A percentile compares a stretch with the other conserved stretches of the same genome.
phyloP scores from a whole-genome alignment of 371 early-diverging fungal genomes.

The Mycotypha africana region DNA sequence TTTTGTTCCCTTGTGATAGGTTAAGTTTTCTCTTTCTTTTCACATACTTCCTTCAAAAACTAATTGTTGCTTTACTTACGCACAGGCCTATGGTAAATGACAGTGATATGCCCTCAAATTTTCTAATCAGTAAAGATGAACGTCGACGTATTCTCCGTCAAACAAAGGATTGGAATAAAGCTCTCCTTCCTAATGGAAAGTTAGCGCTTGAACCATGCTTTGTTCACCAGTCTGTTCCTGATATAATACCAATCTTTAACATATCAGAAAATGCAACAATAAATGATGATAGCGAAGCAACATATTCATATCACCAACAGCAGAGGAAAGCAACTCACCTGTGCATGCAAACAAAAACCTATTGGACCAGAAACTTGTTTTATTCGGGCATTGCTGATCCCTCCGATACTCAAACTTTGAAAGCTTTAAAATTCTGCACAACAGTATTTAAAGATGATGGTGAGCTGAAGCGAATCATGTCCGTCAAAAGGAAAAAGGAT shows the following conservation, averaged over 20 bases:
- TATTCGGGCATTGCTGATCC: constrained; percentile 2
- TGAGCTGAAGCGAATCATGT: not conserved
- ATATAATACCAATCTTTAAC: not conserved
- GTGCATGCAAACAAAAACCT: no score
- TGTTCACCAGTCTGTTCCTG: constrained; percentile 8
- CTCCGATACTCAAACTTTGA: constrained; percentile 1
- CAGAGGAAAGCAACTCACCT: no score
- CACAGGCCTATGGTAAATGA: no score
- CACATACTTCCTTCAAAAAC: no score
- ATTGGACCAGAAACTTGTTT: constrained; percentile 7
- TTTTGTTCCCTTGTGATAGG: no score
- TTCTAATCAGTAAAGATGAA: constrained; percentile 1
- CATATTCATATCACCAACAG: no score
- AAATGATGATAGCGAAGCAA: no score
- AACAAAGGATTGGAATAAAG: constrained; percentile 5
- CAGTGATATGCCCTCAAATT: no score
- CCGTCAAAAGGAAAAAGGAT: not conserved
- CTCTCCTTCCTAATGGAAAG: constrained; percentile 4
- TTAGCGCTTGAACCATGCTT: constrained; percentile 5
- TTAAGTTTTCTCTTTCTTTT: no score
- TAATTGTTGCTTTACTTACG: no score
- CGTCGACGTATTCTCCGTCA: constrained; percentile 3
- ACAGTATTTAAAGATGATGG: not conserved
- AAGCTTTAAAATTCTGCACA: constrained; percentile 3
- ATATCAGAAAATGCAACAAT: no score